Base-by-base conservation (phyloP, 2,329 filamentous ascomycete species). In the Nemania sp. region DNA sequence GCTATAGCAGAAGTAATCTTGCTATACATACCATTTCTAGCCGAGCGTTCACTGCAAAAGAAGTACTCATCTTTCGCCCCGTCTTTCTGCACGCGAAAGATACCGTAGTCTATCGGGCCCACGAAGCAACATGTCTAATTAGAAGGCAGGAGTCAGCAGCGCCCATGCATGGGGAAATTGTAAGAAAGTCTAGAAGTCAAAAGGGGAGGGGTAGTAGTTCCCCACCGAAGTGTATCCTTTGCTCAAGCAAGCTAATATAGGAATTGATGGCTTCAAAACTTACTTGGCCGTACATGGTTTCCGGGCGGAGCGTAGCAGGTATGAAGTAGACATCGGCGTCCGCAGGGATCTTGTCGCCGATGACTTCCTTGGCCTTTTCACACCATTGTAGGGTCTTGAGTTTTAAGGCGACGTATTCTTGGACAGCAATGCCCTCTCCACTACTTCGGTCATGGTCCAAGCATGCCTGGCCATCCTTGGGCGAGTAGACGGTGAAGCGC, bases 261-360 rank as follows among this genome's bases (percentile, higher is more conserved):
- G 21, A 7, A 42, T 37, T 5, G 53, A 25, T 15, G 17, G 2
- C 5, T 21, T 5, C 3, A 25, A 32, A 32, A 32, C 58, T 57
- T 47, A 60, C 58, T 17, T 98, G 95, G 42, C 96, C 96, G 74
- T 98, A 99, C 94, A 99, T 98, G 37, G 95, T 99, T 81, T 99
- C 95, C 2, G 95, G 92, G 64, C 95, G 85, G 63, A 99, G 84
- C 57, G 95, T 98, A 15, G 95, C 95, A 12, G 95, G 90, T 12
- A 98, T 87, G 71, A 98, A 90, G 80, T 89, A 98, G 58, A 97
- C 89, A 63, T 90, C 90, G 47, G 91, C 89, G 65, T 85, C 87
- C 37, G 87, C 83, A 5, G 94, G 90, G 3, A 98, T 79, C 79
- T 94, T 95, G 66, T 86, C 88, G 74, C 89, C 84, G 60, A 98